Evolutionary conservation across 2,329 filamentous ascomycete species (phyloP), one percentile per base, ranked within the genome.

Genomic region (Ophiostoma piceae): DNA sequence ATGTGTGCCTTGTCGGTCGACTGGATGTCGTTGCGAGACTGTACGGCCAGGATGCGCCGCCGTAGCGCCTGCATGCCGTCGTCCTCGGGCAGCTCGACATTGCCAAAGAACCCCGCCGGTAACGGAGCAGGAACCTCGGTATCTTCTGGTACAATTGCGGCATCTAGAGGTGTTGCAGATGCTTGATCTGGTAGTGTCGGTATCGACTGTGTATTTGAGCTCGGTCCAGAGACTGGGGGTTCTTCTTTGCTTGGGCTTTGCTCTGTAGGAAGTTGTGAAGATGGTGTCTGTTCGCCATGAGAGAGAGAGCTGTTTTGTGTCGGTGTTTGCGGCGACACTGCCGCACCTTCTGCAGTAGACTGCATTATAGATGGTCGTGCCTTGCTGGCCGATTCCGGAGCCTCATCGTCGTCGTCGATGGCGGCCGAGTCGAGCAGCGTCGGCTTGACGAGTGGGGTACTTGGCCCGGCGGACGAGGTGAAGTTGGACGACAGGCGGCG

Each of bases 21-120:
- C 3, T 84, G 78, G 66, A 88, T 82, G 32, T 87, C 82, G 29
- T 87, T 82, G 73, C 84, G 83, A 35, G 84, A 82, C 76, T 92
- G 90, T 72, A 94, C 90, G 29, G 81, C 82, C 71, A 90, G 84
- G 73, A 95, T 92, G 72, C 86, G 87, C 73, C 81, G 83, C 74
- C 92, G 84, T 74, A 94, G 78, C 69, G 80, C 79, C 22, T 85
- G 82, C 89, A 92, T 94, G 64, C 92, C 92, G 81, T 95, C 92
- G 76, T 94, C 90, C 76, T 90, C 92, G 0, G 91, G 91, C 57
- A 92, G 77, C 57, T 77, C 74, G 73, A 54, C 79, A 54, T 75
- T 77, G 16, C 76, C 77, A 66, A 74, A 75, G 71, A 75, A 71
- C 1, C 47, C 70, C 0, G 68, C 14, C 11, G 71, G 71, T 14